Conservation (phyloP, 306 rosid species). For the Dalbergia cochinchinensis region DNA sequence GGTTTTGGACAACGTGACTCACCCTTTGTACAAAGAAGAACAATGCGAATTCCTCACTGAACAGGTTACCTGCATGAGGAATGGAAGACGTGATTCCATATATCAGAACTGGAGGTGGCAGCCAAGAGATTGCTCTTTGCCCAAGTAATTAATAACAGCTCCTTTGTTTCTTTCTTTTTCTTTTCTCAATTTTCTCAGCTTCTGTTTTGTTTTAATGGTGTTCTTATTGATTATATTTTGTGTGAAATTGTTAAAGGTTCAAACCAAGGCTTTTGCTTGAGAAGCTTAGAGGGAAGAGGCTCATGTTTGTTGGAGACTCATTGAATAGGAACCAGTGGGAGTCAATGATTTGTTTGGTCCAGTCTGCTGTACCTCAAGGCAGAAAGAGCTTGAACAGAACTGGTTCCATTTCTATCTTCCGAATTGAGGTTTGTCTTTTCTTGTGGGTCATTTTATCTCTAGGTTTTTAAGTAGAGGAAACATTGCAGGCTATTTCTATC, state of each 20-base stretch:
- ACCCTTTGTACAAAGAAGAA: conserved; percentile 90
- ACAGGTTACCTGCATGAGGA: conserved; percentile 92
- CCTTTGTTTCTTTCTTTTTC: not conserved
- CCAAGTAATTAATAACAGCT: conserved; percentile 60
- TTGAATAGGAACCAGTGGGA: conserved; percentile 98
- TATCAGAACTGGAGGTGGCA: conserved; percentile 98
- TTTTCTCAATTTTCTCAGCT: not conserved
- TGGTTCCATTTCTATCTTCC: conserved; percentile 82
- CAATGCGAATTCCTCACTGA: conserved; percentile 81
- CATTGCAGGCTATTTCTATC: conserved; percentile 20
- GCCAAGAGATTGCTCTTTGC: conserved; percentile 89
- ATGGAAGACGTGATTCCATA: conserved; percentile 82
- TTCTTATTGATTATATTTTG: not conserved
- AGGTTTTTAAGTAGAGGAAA: not conserved
- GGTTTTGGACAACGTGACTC: conserved; percentile 80
- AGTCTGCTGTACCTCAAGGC: conserved; percentile 73
- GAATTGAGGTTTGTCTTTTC: conserved; percentile 65
- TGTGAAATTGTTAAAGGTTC: conserved; percentile 55
- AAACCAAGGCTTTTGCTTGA: conserved; percentile 82
- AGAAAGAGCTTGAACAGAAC: conserved; percentile 68
- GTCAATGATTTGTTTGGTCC: conserved; percentile 93
- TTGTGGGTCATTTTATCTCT: not conserved
- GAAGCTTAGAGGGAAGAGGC: conserved; percentile 93
- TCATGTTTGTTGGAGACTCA: conserved; percentile 98
- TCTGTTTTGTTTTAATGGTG: not conserved